phyloP scores from a whole-genome alignment of 108 stramenopile species.

The Parietichytrium sp. region DNA sequence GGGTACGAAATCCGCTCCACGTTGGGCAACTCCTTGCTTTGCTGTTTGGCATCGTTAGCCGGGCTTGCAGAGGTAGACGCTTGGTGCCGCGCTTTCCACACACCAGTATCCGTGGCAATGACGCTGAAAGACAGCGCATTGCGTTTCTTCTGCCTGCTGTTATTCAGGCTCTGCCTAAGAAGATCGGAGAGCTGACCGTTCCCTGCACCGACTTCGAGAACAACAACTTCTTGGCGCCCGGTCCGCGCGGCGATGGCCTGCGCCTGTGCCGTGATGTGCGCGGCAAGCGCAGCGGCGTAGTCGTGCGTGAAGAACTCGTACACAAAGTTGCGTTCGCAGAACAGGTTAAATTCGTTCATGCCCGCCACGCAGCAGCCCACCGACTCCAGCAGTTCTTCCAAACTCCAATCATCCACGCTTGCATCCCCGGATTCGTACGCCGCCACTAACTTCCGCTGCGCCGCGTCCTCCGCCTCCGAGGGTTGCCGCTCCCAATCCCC shows the following conservation, averaged over 20 bases:
- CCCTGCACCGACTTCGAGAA: slow-evolving; percentile 26
- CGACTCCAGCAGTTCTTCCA: neutral
- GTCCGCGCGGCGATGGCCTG: neutral
- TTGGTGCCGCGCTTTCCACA: slow-evolving; percentile 23
- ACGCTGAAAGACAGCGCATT: neutral
- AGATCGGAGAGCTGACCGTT: slow-evolving; percentile 16
- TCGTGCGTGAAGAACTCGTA: slow-evolving; percentile 32
- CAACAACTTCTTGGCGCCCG: neutral
- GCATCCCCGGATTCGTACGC: neutral
- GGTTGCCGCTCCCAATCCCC: neutral
- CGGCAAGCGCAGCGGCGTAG: neutral
- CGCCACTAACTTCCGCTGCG: neutral
- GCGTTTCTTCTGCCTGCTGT: neutral
- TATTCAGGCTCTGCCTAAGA: neutral
- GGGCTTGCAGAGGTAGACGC: too few relatives aligned
- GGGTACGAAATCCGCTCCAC: neutral
- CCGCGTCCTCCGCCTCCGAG: neutral
- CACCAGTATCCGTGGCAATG: slow-evolving; percentile 23
- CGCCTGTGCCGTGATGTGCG: neutral
- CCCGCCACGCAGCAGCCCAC: slow-evolving; percentile 31
- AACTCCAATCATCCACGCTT: neutral
- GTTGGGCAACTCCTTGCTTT: neutral
- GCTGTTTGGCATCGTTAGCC: too few relatives aligned
- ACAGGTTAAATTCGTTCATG: slow-evolving; percentile 27
- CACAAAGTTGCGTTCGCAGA: slow-evolving; percentile 33